Conservation (phyloP, 164 flowering plant genomes). For the Protea cynaroides region DNA sequence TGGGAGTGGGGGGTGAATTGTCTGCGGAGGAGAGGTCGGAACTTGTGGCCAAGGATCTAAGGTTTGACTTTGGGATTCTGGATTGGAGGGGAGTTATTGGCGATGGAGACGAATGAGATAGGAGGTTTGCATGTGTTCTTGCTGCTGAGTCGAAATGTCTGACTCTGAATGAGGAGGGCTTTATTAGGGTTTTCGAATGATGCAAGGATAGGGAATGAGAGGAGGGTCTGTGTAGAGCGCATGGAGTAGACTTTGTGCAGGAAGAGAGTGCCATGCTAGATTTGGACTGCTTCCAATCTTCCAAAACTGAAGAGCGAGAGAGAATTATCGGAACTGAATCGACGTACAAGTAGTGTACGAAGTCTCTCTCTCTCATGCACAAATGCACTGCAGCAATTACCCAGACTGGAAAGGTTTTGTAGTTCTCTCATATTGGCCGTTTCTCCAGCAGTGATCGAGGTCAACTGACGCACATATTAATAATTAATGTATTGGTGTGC, state of each 20-base stretch:
- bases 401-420: too few relatives aligned
- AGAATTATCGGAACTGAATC: too few relatives aligned
- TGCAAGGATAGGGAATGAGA: background rate
- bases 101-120: background rate
- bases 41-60: conserved; percentile 10
- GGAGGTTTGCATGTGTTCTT: background rate
- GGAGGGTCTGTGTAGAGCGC: background rate
- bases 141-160: background rate
- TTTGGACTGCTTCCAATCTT: background rate
- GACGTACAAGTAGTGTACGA: too few relatives aligned
- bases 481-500: too few relatives aligned
- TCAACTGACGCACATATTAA: too few relatives aligned
- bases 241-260: background rate
- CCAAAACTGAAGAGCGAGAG: too few relatives aligned
- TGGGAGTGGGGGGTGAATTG: conserved; percentile 1
- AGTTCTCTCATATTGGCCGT: too few relatives aligned
- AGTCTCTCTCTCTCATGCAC: too few relatives aligned
- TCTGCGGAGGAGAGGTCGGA: conserved; percentile 21
- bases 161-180: background rate
- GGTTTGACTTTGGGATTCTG: conserved; percentile 8
- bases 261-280: background rate
- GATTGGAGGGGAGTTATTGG: conserved; percentile 10
- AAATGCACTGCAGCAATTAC: too few relatives aligned
- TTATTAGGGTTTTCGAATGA: background rate
- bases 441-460: too few relatives aligned